Percentiles rank a stretch among this genome's conserved stretches.
Evolutionary conservation across 1,139 yeast genomes (phyloP).

Genomic region (Suhomyces bribrorum): DNA sequence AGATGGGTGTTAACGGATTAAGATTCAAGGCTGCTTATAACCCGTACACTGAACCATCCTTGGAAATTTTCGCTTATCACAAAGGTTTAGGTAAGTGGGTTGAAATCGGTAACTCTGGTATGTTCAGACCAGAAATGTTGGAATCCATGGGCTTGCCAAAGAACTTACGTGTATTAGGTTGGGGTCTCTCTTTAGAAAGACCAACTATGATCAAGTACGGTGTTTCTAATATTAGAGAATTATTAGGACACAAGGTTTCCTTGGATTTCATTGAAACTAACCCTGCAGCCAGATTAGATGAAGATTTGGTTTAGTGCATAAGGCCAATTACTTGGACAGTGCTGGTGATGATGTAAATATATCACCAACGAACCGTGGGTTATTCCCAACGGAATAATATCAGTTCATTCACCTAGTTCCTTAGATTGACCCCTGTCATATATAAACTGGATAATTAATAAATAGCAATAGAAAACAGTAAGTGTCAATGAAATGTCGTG

Average conservation of each 20-base stretch:
- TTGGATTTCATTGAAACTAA: constrained; percentile 92
- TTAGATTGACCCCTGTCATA: background rate
- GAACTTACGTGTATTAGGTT: constrained; percentile 91
- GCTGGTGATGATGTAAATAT: background rate
- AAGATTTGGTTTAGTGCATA: constrained; percentile 35
- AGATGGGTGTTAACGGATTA: constrained; percentile 94
- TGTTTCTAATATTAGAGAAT: constrained; percentile 91
- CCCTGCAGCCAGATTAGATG: constrained; percentile 96
- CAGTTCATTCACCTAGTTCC: background rate
- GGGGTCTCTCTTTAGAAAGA: constrained; percentile 97
- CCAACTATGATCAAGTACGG: constrained; percentile 99
- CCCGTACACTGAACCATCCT: constrained; percentile 98
- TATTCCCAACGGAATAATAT: too few relatives aligned
- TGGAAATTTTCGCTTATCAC: constrained; percentile 98
- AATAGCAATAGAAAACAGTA: constrained; percentile 1
- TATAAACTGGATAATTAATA: background rate
- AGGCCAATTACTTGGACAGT: background rate
- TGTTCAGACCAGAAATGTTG: constrained; percentile 99
- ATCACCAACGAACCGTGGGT: too few relatives aligned
- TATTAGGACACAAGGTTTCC: constrained; percentile 91
- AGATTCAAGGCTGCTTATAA: constrained; percentile 98
- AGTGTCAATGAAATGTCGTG: too few relatives aligned
- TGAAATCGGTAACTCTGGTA: constrained; percentile 98
- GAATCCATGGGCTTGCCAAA: constrained; percentile 97
- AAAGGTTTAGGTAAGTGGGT: constrained; percentile 96